Evolutionary conservation across 257 asterid species (phyloP).

Genomic region (Solanum tacnaense): DNA sequence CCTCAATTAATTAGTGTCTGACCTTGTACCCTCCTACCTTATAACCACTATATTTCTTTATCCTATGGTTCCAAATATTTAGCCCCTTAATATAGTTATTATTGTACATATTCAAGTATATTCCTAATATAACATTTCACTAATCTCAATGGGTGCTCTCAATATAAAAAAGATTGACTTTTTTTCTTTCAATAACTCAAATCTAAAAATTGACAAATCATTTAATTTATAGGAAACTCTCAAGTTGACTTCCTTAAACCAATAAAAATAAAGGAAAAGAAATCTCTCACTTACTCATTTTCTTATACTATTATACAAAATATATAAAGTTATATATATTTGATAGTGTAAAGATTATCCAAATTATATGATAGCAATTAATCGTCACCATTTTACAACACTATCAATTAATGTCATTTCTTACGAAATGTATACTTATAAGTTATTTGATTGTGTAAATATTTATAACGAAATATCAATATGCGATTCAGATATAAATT

Average conservation of each 20-base stretch:
- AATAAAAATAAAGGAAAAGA: not conserved
- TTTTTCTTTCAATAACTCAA: not conserved
- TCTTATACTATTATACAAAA: not conserved
- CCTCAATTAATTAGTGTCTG: not conserved
- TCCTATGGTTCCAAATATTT: not conserved
- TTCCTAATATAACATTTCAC: not conserved
- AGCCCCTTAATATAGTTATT: not conserved
- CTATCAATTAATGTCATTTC: not conserved
- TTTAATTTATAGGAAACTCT: not conserved
- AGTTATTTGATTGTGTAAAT: not conserved
- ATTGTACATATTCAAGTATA: not conserved
- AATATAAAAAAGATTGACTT: not conserved
- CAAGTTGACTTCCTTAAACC: not conserved
- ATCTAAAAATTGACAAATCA: not conserved
- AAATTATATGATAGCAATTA: not conserved
- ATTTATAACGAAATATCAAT: no score
- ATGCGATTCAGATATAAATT: not conserved
- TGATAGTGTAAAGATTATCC: not conserved
- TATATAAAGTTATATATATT: not conserved
- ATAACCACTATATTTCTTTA: not conserved
- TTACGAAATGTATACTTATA: not conserved
- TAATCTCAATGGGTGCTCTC: not conserved
- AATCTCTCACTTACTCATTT: not conserved
- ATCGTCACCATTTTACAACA: not conserved
- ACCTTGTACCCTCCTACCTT: not conserved